Conservation (phyloP, 805 yeast genomes). For the Saturnispora sekii region DNA sequence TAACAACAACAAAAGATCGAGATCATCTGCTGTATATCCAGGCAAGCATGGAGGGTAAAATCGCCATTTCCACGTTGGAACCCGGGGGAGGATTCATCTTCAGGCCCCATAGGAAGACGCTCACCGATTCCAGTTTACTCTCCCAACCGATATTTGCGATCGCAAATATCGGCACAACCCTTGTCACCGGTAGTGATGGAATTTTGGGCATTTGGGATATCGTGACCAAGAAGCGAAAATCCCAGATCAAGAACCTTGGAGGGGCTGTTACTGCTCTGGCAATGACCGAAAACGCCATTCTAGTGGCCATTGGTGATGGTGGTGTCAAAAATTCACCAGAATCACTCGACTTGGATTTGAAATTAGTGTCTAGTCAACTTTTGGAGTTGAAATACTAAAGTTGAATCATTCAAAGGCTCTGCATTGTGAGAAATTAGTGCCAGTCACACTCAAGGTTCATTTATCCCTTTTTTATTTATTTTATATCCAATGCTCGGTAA, state of each 20-base stretch:
- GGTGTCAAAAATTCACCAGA: conserved; percentile 6
- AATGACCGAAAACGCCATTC: background rate
- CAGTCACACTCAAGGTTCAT: no score
- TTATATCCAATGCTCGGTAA: no score
- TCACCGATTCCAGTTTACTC: conserved; percentile 17
- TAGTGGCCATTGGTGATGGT: conserved; percentile 6
- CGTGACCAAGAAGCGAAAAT: conserved; percentile 15
- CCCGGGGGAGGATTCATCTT: conserved; percentile 51
- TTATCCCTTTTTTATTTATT: no score
- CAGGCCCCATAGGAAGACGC: conserved; percentile 58
- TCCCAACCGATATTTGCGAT: conserved; percentile 16
- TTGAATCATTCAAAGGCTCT: background rate
- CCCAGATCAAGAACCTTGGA: conserved; percentile 4
- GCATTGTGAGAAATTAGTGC: background rate
- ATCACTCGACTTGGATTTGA: background rate
- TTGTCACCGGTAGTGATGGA: conserved; percentile 16
- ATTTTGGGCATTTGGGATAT: conserved; percentile 27
- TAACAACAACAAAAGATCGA: background rate
- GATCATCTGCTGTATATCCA: conserved; percentile 29
- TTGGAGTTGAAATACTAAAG: conserved; percentile 3
- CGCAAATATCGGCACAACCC: background rate
- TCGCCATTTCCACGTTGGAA: conserved; percentile 51
- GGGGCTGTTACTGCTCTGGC: conserved; percentile 6
- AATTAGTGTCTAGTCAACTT: conserved; percentile 1
- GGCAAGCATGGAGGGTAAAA: conserved; percentile 75